Base-by-base conservation (phyloP, 805 yeast genomes). In the Ogataea pignaliae region DNA sequence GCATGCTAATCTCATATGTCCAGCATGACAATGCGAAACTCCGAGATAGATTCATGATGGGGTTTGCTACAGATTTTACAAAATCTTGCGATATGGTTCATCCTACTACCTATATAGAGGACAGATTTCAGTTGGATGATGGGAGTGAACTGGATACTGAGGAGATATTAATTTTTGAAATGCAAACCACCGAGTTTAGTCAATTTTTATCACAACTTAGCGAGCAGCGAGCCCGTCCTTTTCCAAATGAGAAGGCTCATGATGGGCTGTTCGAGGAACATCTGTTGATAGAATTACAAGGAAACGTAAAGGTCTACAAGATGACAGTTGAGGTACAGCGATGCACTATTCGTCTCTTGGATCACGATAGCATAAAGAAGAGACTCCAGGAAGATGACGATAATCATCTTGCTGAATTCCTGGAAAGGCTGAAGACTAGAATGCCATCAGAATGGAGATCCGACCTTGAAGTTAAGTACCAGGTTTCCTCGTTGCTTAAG, bases 61-160 rank as follows among this genome's bases (percentile, higher is more conserved):
- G 50, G 9, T 40, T 40, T 17, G 51, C 52, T 9, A 56, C 62
- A 1, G 65, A 61, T 39, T 53, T 60, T 41, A 59, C 61, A 5
- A 28, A 32, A 3, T 41, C 55, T 6, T 14, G 28, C 3, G 37
- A 42, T 26, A 32, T 51, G 4, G 34, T 30, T 13, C 12, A 15
- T 3, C 37, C 39, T 14, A 37, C 32, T 3, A 15, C 29, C 3
- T 39, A 41, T 29, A 21, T 21, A 21, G 32, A 29, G 4, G 43
- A 30, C 5, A 40, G 49, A 30, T 56, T 52, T 35, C 21, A n/a
- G 11, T 18, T n/a, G n/a, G n/a, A 34, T 3, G 17, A 40, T 10
- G 47, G 41, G 14, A 13, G 29, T 9, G 26, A 17, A 12, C 12
- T 55, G 5, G 40, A 33, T 2, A 17, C 36, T 1, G 16, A 35